Conservation (phyloP, 495 filamentous ascomycete genomes). For the Penicillium fimorum region DNA sequence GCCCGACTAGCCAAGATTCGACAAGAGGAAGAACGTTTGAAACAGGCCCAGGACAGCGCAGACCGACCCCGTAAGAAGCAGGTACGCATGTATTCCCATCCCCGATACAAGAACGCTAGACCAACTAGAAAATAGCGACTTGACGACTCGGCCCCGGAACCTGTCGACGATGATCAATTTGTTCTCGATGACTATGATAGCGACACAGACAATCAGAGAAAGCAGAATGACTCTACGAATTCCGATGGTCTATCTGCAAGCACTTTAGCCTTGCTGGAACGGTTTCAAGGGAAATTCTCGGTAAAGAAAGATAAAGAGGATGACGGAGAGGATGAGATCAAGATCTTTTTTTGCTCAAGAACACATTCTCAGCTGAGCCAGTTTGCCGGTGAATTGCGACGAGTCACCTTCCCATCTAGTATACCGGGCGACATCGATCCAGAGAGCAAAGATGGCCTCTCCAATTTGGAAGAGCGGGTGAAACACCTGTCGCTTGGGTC, state of each 20-base stretch:
- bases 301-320: conserved; percentile 48
- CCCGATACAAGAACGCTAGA: background rate
- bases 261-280: conserved; percentile 43
- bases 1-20: conserved; percentile 63
- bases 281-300: conserved; percentile 36
- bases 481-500: conserved; percentile 90
- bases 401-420: conserved; percentile 72
- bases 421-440: conserved; percentile 35
- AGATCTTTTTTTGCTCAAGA: conserved; percentile 91
- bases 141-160: conserved; percentile 25
- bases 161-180: conserved; percentile 68
- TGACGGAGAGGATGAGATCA: conserved; percentile 55
- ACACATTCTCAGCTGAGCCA: conserved; percentile 95
- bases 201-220: conserved; percentile 47
- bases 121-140: conserved; percentile 30
- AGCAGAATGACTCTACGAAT: conserved; percentile 19
- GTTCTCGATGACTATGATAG: conserved; percentile 79
- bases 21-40: conserved; percentile 63
- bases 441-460: conserved; percentile 26
- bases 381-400: conserved; percentile 84
- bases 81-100: conserved; percentile 35
- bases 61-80: conserved; percentile 51
- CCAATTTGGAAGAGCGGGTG: conserved; percentile 56
- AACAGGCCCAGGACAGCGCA: conserved; percentile 43
- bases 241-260: conserved; percentile 43